These are phyloP conservation scores for Aristolochia contorta DNA, from an alignment of 164 flowering plant genomes.

Conservation along the genomic window DNA sequence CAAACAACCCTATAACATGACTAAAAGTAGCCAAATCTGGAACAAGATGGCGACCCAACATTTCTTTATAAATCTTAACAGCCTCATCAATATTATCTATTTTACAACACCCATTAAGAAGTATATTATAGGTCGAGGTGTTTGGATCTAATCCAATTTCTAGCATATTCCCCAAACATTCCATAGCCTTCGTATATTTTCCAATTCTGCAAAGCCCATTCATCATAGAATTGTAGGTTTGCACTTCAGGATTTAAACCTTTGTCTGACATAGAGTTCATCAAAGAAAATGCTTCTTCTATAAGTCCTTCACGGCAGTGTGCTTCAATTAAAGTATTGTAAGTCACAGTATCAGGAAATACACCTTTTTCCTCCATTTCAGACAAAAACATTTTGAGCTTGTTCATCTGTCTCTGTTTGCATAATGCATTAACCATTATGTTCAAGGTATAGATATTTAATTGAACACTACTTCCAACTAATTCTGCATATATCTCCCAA, in stretches of 20 bases:
- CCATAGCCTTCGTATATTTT: slow-evolving; percentile 39
- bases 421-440: slow-evolving; percentile 77
- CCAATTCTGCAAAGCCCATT: slow-evolving; percentile 69
- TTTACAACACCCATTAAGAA: slow-evolving; percentile 60
- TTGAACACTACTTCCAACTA: slow-evolving; percentile 28
- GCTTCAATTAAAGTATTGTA: slow-evolving; percentile 63
- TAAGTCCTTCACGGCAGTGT: slow-evolving; percentile 43
- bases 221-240: slow-evolving; percentile 57
- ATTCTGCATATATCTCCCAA: slow-evolving; percentile 52
- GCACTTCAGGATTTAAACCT: slow-evolving; percentile 48
- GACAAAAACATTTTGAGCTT: slow-evolving; percentile 28
- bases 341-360: slow-evolving; percentile 57
- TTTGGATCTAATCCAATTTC: slow-evolving; percentile 50
- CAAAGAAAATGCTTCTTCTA: slow-evolving; percentile 54
- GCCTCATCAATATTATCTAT: slow-evolving; percentile 37
- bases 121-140: slow-evolving; percentile 53
- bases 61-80: slow-evolving; percentile 35
- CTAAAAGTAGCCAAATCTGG: slow-evolving; percentile 78
- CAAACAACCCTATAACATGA: slow-evolving; percentile 49
- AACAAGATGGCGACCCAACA: slow-evolving; percentile 32
- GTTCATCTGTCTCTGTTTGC: slow-evolving; percentile 53
- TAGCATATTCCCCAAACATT: slow-evolving; percentile 47
- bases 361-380: slow-evolving; percentile 64
- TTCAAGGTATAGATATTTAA: slow-evolving; percentile 75
- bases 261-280: slow-evolving; percentile 40